These are phyloP conservation scores for Termitomyces titanicus DNA, from an alignment of 768 basidiomycete genomes.

Conservation along the genomic window DNA sequence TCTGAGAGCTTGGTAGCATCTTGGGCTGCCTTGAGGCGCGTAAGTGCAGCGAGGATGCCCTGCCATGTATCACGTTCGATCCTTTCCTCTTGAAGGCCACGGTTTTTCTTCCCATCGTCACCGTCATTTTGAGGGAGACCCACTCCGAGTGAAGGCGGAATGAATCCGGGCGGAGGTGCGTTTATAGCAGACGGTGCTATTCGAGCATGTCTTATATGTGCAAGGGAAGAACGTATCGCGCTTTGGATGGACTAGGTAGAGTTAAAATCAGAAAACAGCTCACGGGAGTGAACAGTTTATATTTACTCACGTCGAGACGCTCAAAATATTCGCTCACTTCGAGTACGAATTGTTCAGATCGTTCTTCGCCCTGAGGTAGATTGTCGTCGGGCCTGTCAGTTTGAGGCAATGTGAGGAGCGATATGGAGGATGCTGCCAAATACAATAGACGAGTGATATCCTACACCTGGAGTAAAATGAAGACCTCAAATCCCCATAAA, in stretches of 20 bases:
- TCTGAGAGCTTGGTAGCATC: conserved; percentile 19
- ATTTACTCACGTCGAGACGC: conserved; percentile 69
- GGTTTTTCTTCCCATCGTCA: conserved; percentile 35
- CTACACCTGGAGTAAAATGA: conserved; percentile 31
- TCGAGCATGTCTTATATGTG: conserved; percentile 77
- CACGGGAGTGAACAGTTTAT: background rate
- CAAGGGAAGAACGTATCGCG: conserved; percentile 72
- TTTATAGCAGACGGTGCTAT: conserved; percentile 88
- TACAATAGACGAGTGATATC: conserved; percentile 75
- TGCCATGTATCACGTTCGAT: conserved; percentile 77
- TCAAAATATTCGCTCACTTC: conserved; percentile 87
- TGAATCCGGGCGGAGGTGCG: conserved; percentile 67
- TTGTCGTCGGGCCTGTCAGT: conserved; percentile 66
- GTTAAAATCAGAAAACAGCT: background rate
- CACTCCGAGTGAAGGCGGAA: conserved; percentile 77
- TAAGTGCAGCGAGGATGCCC: conserved; percentile 65
- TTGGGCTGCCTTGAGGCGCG: conserved; percentile 50
- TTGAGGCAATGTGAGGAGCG: conserved; percentile 78
- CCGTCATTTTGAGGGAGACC: conserved; percentile 51
- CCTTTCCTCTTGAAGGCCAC: conserved; percentile 75
- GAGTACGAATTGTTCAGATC: conserved; percentile 81
- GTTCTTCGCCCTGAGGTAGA: conserved; percentile 77
- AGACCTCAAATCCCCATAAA: background rate
- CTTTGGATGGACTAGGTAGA: conserved; percentile 68
- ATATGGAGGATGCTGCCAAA: conserved; percentile 74